Evolutionary conservation across 768 basidiomycete genomes (phyloP), one percentile per base, ranked within the genome.

Genomic region (Baorangia bicolor): DNA sequence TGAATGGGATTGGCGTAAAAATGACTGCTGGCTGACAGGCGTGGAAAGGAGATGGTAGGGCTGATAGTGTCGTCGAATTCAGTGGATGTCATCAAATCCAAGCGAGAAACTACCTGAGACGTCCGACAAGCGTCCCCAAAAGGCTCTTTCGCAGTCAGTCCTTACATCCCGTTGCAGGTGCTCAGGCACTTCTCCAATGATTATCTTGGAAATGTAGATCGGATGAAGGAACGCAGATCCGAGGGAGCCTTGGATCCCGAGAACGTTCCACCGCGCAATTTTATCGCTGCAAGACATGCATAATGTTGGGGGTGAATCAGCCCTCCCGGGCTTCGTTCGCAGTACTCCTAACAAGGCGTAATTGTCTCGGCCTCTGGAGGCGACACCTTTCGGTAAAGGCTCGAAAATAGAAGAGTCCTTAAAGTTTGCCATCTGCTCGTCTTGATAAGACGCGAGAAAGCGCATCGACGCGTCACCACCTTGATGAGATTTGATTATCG

Each of bases 281-380:
- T 98, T 98, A 69, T 98, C 95, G 61, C 90, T 92, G 73, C 95
- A 98, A 0, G 94, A 92, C 87, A 97, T 91, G 64, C 82, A 92
- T 0, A 82, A 68, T 2, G 95, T 92, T 0, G 85, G 85, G 0
- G 86, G 86, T 0, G 94, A 88, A 66, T 98, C 95, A 0, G 92
- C 89, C 49, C 95, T 84, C 3, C 94, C 96, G 6, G 95, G 95
- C 66, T 98, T 98, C 1, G 96, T 97, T 31, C 95, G 89, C 42
- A 98, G 73, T 10, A 88, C 86, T 6, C 92, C 89, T 21, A 84
- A 73, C 18, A 86, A 76, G 5, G 81, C 63, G 69, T 96, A 98
- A 49, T 90, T 85, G 63, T 90, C 84, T 20, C 95, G 79, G 4
- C 95, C 95, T 52, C 96, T 75, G 2, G 88, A 81, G 2, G 82